phyloP scores from a whole-genome alignment of 768 basidiomycete species.

The Mycena capillaripes region DNA sequence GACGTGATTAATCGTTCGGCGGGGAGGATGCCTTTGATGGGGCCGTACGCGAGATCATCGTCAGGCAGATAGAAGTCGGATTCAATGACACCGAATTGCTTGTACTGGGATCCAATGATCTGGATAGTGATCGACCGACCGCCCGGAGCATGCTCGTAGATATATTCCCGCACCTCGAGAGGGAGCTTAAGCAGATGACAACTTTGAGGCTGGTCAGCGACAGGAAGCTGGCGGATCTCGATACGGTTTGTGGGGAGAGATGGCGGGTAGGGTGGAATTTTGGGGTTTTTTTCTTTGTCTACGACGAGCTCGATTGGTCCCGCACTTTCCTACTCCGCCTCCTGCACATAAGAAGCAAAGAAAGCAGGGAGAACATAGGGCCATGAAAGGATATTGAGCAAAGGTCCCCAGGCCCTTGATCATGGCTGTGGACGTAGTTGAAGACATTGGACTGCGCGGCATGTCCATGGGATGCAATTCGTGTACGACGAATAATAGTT shows the following conservation, averaged over 20 bases:
- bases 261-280: too few relatives aligned
- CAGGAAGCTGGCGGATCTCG: background rate
- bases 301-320: background rate
- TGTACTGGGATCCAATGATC: background rate
- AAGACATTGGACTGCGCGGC: background rate
- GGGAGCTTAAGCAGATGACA: conserved; percentile 7
- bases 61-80: background rate
- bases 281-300: background rate
- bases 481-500: too few relatives aligned
- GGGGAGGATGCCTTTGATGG: background rate
- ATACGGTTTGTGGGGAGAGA: background rate
- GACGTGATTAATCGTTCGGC: background rate
- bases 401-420: background rate
- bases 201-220: background rate
- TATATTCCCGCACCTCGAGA: conserved; percentile 15
- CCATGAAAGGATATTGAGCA: background rate
- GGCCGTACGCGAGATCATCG: background rate
- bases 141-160: conserved; percentile 20
- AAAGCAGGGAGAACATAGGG: background rate
- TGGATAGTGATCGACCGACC: conserved; percentile 1
- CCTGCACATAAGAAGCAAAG: background rate
- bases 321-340: background rate
- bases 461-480: too few relatives aligned
- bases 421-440: background rate
- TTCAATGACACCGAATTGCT: background rate